Evolutionary conservation across 2,329 filamentous ascomycete genomes (phyloP).

Genomic region (Aureobasidium sp.): DNA sequence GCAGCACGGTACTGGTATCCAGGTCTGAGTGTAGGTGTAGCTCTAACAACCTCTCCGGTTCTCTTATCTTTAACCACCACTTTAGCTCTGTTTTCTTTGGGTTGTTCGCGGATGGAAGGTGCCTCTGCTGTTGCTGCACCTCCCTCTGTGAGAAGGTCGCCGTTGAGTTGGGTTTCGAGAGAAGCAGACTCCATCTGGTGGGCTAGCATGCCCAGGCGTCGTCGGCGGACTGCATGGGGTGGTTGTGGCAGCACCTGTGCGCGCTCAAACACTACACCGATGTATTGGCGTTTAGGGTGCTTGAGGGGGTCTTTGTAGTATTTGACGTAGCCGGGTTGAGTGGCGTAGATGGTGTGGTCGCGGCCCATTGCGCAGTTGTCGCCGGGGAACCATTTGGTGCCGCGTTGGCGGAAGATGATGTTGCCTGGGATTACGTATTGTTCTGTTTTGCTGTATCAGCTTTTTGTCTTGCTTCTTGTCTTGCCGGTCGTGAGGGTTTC

Average conservation of each 20-base stretch:
- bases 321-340: conserved; percentile 80
- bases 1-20: conserved; percentile 56
- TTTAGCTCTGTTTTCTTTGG: conserved; percentile 16
- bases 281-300: conserved; percentile 86
- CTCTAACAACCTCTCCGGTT: conserved; percentile 21
- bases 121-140: conserved; percentile 14
- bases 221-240: conserved; percentile 60
- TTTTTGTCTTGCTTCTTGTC: no score
- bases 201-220: conserved; percentile 66
- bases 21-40: conserved; percentile 36
- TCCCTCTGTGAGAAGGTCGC: conserved; percentile 13
- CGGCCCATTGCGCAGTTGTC: conserved; percentile 94
- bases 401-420: conserved; percentile 96
- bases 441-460: conserved; percentile 46
- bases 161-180: background rate
- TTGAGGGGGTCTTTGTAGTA: conserved; percentile 84
- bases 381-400: conserved; percentile 87
- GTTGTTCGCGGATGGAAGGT: conserved; percentile 17
- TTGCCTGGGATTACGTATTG: conserved; percentile 93
- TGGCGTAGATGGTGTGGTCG: conserved; percentile 91
- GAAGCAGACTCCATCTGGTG: conserved; percentile 27
- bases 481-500: no score
- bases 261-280: conserved; percentile 83
- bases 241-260: conserved; percentile 72
- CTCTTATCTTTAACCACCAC: conserved; percentile 19